phyloP scores from a whole-genome alignment of 73 alveolate species.

The Loxodes magnus region DNA sequence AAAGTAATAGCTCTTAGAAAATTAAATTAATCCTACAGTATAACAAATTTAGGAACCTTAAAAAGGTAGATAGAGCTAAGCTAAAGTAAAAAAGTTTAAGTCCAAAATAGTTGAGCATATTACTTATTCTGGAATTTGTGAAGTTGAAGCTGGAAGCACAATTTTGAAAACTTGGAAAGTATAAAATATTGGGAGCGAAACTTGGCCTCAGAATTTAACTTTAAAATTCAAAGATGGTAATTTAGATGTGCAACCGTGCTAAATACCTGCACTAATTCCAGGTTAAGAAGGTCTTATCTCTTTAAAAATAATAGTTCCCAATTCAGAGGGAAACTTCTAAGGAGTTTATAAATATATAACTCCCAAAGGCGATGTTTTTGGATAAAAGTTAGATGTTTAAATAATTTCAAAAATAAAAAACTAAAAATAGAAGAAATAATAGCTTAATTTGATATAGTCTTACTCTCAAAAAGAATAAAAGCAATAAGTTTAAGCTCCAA shows the following conservation, averaged over 20 bases:
- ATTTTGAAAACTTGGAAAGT: conserved; percentile 1
- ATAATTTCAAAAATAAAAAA: too few relatives aligned
- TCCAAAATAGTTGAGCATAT: not conserved
- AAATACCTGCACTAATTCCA: conserved; percentile 17
- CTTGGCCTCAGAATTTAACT: conserved; percentile 10
- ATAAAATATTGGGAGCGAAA: not conserved
- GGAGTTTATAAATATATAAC: conserved; percentile 1
- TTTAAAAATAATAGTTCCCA: not conserved
- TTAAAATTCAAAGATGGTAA: conserved; percentile 23
- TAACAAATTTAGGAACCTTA: too few relatives aligned
- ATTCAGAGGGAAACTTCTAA: not conserved
- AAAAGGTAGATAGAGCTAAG: not conserved
- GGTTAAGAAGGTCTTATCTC: conserved; percentile 11
- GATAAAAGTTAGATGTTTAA: too few relatives aligned
- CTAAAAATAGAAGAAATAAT: too few relatives aligned
- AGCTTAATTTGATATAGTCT: too few relatives aligned
- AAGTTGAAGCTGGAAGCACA: conserved; percentile 4
- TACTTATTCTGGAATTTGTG: not conserved
- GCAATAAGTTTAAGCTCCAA: too few relatives aligned
- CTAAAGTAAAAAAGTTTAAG: conserved; percentile 1
- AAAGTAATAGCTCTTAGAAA: too few relatives aligned
- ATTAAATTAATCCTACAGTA: too few relatives aligned
- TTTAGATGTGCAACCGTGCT: conserved; percentile 2
- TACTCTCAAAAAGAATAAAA: too few relatives aligned
- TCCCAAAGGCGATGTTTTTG: too few relatives aligned